Evolutionary conservation across 192 early-diverging fungal genomes (phyloP).

Genomic region (Nowakowskiella sp.): DNA sequence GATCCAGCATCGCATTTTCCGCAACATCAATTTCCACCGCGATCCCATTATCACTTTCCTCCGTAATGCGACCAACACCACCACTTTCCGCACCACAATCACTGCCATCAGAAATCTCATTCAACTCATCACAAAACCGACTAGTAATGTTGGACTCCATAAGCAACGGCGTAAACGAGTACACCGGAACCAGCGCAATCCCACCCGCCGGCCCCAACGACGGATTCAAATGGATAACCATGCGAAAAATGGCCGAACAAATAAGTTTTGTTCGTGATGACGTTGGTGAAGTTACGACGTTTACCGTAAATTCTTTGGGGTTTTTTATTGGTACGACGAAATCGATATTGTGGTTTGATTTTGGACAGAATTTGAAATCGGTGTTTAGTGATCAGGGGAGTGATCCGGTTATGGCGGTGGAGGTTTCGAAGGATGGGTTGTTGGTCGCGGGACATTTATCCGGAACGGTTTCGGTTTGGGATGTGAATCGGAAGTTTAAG

Average conservation of each 20-base stretch:
- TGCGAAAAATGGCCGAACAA: slow-evolving; percentile 14
- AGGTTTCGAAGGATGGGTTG: slow-evolving; percentile 23
- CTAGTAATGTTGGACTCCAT: no score
- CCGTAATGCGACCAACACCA: no score
- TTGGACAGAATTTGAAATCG: slow-evolving; percentile 17
- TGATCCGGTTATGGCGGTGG: slow-evolving; percentile 26
- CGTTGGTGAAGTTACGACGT: slow-evolving; percentile 25
- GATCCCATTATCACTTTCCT: no score
- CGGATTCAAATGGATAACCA: slow-evolving; percentile 28
- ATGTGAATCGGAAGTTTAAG: slow-evolving; percentile 22
- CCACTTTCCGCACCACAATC: no score
- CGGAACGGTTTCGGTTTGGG: slow-evolving; percentile 39
- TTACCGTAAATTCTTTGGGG: slow-evolving; percentile 13
- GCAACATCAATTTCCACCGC: no score
- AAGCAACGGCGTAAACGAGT: no score
- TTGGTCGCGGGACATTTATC: slow-evolving; percentile 29
- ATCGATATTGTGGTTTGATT: slow-evolving; percentile 27
- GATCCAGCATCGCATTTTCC: no score
- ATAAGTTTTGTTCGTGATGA: slow-evolving; percentile 22
- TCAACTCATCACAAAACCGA: no score
- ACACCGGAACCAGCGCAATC: no score
- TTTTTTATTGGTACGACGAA: slow-evolving; percentile 31
- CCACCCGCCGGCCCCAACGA: slow-evolving; percentile 31
- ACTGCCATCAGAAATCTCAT: no score
- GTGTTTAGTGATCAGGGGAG: slow-evolving; percentile 25